Evolutionary conservation across 2,329 filamentous ascomycete genomes (phyloP).

Genomic region (Xylariaceae sp.): DNA sequence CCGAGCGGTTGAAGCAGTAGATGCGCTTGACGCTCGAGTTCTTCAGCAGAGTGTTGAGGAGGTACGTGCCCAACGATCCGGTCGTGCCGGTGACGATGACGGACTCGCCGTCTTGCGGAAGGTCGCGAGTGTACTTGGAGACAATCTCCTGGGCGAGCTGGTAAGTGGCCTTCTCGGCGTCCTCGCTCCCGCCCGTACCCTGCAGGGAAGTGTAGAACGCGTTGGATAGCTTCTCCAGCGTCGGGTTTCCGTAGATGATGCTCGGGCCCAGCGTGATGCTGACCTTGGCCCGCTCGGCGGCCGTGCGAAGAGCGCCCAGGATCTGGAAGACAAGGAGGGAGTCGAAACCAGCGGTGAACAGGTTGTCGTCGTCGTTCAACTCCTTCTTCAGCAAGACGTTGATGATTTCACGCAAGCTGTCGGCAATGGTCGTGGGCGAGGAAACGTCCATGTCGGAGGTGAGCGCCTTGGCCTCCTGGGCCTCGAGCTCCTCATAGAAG

Average conservation of each 20-base stretch:
- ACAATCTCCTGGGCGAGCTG: conserved; percentile 20
- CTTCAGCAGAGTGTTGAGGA: conserved; percentile 34
- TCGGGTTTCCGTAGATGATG: conserved; percentile 35
- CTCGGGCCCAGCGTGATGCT: conserved; percentile 31
- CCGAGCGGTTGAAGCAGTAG: conserved; percentile 44
- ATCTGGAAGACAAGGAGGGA: conserved; percentile 33
- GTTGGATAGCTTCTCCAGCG: conserved; percentile 27
- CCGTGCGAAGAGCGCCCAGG: conserved; percentile 31
- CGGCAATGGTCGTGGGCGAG: conserved; percentile 15
- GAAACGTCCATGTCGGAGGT: conserved; percentile 17
- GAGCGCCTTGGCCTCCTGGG: conserved; percentile 20
- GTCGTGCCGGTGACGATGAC: conserved; percentile 44
- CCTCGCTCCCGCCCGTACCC: conserved; percentile 11
- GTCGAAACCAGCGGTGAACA: conserved; percentile 31
- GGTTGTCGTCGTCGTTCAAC: conserved; percentile 20
- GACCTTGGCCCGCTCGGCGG: conserved; percentile 26
- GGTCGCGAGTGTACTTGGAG: conserved; percentile 21
- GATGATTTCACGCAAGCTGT: conserved; percentile 16
- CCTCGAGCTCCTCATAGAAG: conserved; percentile 21
- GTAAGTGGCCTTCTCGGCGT: conserved; percentile 16
- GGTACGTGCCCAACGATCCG: conserved; percentile 41
- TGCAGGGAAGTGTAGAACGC: conserved; percentile 27
- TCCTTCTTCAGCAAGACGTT: conserved; percentile 16
- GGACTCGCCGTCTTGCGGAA: conserved; percentile 27
- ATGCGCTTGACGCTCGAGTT: conserved; percentile 34